Percentiles rank a stretch among this genome's conserved stretches.
phyloP scores from a whole-genome alignment of 2,329 filamentous ascomycete species.

The Penicillium sp. region DNA sequence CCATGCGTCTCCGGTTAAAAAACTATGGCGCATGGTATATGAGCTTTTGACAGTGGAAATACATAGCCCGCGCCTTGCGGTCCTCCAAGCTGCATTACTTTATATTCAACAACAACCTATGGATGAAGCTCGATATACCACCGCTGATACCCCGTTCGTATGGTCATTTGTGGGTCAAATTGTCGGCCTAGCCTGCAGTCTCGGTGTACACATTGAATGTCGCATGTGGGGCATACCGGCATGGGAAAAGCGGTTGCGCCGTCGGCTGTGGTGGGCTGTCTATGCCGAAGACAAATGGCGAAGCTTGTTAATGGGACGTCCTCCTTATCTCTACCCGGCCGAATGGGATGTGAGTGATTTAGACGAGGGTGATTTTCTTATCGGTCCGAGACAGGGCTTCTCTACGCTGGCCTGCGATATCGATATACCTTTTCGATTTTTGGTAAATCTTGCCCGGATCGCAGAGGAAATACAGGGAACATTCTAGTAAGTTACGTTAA shows the following conservation, averaged over 20 bases:
- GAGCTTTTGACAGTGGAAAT: slow-evolving; percentile 33
- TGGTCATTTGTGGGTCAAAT: slow-evolving; percentile 41
- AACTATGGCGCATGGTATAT: slow-evolving; percentile 33
- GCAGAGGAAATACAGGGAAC: slow-evolving; percentile 33
- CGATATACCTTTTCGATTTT: slow-evolving; percentile 29
- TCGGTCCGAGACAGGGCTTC: slow-evolving; percentile 18
- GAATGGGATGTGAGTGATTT: slow-evolving; percentile 39
- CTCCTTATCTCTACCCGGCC: slow-evolving; percentile 34
- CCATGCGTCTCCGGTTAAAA: slow-evolving; percentile 22
- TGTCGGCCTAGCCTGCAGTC: slow-evolving; percentile 33
- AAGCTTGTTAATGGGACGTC: slow-evolving; percentile 36
- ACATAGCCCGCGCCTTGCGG: slow-evolving; percentile 32
- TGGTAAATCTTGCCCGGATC: slow-evolving; percentile 29
- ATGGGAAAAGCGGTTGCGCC: slow-evolving; percentile 39
- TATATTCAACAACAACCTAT: slow-evolving; percentile 30
- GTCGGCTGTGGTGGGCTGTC: slow-evolving; percentile 43
- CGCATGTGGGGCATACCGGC: slow-evolving; percentile 39
- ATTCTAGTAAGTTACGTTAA: slow-evolving; percentile 28
- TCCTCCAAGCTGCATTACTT: slow-evolving; percentile 33
- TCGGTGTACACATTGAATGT: slow-evolving; percentile 40
- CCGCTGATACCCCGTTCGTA: slow-evolving; percentile 34
- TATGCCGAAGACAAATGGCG: slow-evolving; percentile 43
- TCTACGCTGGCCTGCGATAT: slow-evolving; percentile 18
- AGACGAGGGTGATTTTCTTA: slow-evolving; percentile 29
- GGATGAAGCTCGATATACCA: slow-evolving; percentile 21